phyloP scores from a whole-genome alignment of 495 filamentous ascomycete species.

The Penicillium arizonense region DNA sequence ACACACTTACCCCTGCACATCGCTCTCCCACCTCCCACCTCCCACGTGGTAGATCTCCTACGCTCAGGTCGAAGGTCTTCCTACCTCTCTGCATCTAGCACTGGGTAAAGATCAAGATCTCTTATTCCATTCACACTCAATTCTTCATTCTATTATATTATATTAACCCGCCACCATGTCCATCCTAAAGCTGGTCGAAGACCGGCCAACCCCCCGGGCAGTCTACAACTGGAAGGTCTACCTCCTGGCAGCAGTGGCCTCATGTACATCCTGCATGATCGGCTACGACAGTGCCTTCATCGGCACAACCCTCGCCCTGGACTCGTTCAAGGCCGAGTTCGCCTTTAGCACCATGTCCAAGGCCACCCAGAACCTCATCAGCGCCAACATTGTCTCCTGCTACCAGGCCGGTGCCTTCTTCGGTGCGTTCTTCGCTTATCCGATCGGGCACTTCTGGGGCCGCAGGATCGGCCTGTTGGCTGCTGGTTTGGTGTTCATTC shows the following conservation, averaged over 20 bases:
- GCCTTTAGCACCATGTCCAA: slow-evolving; percentile 44
- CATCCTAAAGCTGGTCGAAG: slow-evolving; percentile 62
- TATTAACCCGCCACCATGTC: slow-evolving; percentile 43
- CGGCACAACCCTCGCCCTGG: slow-evolving; percentile 65
- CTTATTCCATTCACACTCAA: neutral
- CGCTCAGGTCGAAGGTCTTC: neutral
- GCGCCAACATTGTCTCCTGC: slow-evolving; percentile 67
- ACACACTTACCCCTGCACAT: neutral
- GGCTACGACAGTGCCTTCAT: slow-evolving; percentile 76
- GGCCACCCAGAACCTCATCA: slow-evolving; percentile 47
- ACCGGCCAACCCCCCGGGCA: slow-evolving; percentile 61
- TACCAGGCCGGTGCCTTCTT: slow-evolving; percentile 72
- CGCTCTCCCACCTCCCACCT: neutral
- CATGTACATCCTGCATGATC: slow-evolving; percentile 72
- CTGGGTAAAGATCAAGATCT: slow-evolving; percentile 4
- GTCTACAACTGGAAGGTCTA: slow-evolving; percentile 83
- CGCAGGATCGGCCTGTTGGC: slow-evolving; percentile 51
- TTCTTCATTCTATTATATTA: neutral
- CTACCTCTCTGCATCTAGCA: slow-evolving; percentile 8
- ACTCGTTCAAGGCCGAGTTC: slow-evolving; percentile 64
- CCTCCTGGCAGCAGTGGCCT: slow-evolving; percentile 62
- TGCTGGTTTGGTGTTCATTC: slow-evolving; percentile 54
- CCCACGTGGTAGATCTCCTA: neutral
- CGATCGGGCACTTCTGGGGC: slow-evolving; percentile 54
- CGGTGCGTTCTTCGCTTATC: slow-evolving; percentile 58